These are phyloP conservation scores for Corchorus capsularis DNA, from an alignment of 345 rosid species.

Conservation along the genomic window DNA sequence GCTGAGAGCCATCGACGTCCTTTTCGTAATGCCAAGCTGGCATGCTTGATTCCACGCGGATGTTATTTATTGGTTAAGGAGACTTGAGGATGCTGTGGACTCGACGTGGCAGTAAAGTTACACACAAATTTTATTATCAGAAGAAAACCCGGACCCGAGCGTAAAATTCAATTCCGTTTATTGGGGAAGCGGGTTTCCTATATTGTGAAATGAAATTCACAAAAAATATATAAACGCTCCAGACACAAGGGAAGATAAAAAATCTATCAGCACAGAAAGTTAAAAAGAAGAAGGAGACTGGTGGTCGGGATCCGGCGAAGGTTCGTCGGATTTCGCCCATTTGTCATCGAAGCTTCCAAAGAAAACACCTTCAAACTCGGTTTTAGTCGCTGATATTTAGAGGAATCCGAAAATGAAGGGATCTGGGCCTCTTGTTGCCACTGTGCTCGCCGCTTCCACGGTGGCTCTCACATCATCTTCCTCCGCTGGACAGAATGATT, in stretches of 20 bases:
- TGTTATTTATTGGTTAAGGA: neutral
- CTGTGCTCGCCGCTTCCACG: conserved; percentile 51
- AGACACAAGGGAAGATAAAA: no score
- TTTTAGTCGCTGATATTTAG: neutral
- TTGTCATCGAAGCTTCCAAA: neutral
- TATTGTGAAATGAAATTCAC: neutral
- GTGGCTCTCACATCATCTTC: conserved; percentile 50
- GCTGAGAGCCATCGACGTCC: neutral
- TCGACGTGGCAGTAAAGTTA: conserved; percentile 4
- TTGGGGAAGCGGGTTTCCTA: neutral
- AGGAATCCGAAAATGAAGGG: conserved; percentile 36
- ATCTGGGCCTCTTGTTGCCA: conserved; percentile 42
- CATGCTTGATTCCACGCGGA: neutral
- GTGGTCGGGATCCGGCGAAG: conserved; percentile 45
- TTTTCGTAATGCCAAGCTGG: conserved; percentile 5
- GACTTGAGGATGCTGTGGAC: neutral
- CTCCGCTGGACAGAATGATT: conserved; percentile 17
- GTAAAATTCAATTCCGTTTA: conserved; percentile 22
- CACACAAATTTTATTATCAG: neutral
- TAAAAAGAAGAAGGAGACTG: neutral
- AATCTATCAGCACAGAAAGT: neutral
- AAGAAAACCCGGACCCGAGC: conserved; percentile 14
- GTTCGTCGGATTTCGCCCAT: conserved; percentile 40
- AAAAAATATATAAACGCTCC: neutral
- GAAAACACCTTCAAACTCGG: neutral